phyloP scores from a whole-genome alignment of 139 green algal species.

The Chlorella vulgaris region DNA sequence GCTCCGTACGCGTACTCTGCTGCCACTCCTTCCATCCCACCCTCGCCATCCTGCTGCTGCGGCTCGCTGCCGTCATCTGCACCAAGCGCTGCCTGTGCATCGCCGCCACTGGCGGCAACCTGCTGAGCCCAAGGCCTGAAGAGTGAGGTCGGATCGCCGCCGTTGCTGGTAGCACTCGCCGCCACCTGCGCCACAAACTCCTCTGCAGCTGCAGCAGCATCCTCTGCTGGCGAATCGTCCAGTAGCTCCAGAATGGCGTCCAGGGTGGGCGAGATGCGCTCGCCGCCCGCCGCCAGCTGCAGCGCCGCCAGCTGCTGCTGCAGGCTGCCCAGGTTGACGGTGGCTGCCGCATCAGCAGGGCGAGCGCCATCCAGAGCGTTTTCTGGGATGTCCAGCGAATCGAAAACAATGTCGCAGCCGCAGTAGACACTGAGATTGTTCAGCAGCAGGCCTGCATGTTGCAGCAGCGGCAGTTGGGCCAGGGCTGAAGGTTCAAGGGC shows the following conservation, averaged over 20 bases:
- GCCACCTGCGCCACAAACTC: slow-evolving; percentile 30
- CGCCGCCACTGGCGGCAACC: not conserved
- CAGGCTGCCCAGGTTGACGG: slow-evolving; percentile 42
- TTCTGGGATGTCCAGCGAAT: slow-evolving; percentile 74
- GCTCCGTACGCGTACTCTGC: slow-evolving; percentile 26
- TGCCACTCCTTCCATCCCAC: slow-evolving; percentile 16
- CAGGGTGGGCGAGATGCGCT: slow-evolving; percentile 36
- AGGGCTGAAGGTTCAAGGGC: no score
- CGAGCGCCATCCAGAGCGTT: slow-evolving; percentile 13
- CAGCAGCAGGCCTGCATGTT: slow-evolving; percentile 71
- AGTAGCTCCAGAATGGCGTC: slow-evolving; percentile 36
- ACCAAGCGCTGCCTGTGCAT: not conserved
- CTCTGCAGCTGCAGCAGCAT: slow-evolving; percentile 29
- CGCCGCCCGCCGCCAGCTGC: not conserved
- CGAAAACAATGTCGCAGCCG: slow-evolving; percentile 79
- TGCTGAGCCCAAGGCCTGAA: not conserved
- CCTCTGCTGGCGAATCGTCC: not conserved
- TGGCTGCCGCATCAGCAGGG: not conserved
- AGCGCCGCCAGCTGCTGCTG: slow-evolving; percentile 35
- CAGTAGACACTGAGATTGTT: slow-evolving; percentile 75
- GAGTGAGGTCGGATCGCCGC: not conserved
- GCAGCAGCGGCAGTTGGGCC: not conserved
- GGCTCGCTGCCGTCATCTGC: not conserved
- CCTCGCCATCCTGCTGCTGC: slow-evolving; percentile 1
- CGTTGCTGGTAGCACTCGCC: not conserved